Evolutionary conservation across 805 yeast genomes (phyloP).

Genomic region (Blastobotrys americana): DNA sequence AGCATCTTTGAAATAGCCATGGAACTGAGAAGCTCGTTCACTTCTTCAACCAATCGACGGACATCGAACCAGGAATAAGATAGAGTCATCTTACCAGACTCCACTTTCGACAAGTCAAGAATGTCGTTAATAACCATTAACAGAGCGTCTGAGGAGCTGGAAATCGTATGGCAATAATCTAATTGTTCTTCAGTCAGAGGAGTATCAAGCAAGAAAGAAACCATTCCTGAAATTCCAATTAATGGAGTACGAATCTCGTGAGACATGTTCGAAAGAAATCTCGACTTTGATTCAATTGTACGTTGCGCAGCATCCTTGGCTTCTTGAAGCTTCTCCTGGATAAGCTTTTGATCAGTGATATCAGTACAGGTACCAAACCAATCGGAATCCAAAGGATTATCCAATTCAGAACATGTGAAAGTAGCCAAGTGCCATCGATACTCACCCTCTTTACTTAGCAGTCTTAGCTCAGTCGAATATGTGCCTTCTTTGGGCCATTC

Average conservation of each 20-base stretch:
- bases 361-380: slow-evolving; percentile 33
- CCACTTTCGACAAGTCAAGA: slow-evolving; percentile 31
- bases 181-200: slow-evolving; percentile 28
- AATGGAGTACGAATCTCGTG: slow-evolving; percentile 33
- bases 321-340: slow-evolving; percentile 29
- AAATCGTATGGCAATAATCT: slow-evolving; percentile 32
- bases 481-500: background rate
- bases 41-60: slow-evolving; percentile 30
- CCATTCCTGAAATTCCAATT: slow-evolving; percentile 34
- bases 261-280: slow-evolving; percentile 32
- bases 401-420: slow-evolving; percentile 21
- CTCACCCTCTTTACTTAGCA: slow-evolving; percentile 21
- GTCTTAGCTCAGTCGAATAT: slow-evolving; percentile 22
- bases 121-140: slow-evolving; percentile 32
- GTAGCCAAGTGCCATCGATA: slow-evolving; percentile 29
- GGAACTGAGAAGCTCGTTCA: slow-evolving; percentile 28
- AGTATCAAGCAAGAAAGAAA: slow-evolving; percentile 30
- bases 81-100: slow-evolving; percentile 32
- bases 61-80: slow-evolving; percentile 27
- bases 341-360: slow-evolving; percentile 29
- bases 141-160: slow-evolving; percentile 29
- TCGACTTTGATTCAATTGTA: slow-evolving; percentile 32
- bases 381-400: slow-evolving; percentile 10
- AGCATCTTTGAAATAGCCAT: slow-evolving; percentile 30
- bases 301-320: slow-evolving; percentile 32